Base-by-base conservation (phyloP, 2,329 filamentous ascomycete genomes). In the Fusarium sp. region DNA sequence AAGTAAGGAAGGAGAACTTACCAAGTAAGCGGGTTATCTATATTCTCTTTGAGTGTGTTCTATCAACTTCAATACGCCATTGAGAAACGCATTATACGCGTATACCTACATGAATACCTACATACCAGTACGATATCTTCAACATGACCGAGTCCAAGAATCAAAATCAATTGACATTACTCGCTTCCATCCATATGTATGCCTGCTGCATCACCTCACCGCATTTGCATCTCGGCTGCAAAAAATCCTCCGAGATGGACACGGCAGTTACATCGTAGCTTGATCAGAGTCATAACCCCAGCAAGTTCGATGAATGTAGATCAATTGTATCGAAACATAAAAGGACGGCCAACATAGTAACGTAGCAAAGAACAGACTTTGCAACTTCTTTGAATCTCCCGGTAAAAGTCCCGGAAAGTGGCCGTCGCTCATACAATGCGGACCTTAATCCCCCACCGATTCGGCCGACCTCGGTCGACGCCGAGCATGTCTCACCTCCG, bases 391-490 rank as follows among this genome's bases (percentile, higher is more conserved):
- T 10, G 16, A 10, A 43, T 8, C 30, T 30, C 7, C 20, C n/a
- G 7, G 20, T 14, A 23, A 21, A 20, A 54, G n/a, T 28, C 46
- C 55, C 32, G 49, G 49, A 43, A 55, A 50, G 3, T 55, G 18
- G 43, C 55, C 50, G 50, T 41, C 11, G 13, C 28, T 28, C 12
- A 13, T 27, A 32, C 28, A 45, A 40, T 37, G 46, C 66, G 30
- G 50, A 69, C 43, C 55, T 60, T 23, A 46, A 48, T 62, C 57
- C 55, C 55, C 66, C 66, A 37, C 65, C 61, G 66, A 57, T 45
- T 55, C 66, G 51, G 63, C 63, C 53, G 60, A 65, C 53, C 62
- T 65, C 62, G 60, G 61, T 63, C 32, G 11, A 23, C 25, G 16
- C 46, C 50, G 50, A 55, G 50, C 23, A 37, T 56, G 23, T 58